A percentile compares a stretch with the other conserved stretches of the same genome.
These are phyloP conservation scores for Tranzscheliella williamsii DNA, from an alignment of 1,284 basidiomycete species.

Conservation along the genomic window DNA sequence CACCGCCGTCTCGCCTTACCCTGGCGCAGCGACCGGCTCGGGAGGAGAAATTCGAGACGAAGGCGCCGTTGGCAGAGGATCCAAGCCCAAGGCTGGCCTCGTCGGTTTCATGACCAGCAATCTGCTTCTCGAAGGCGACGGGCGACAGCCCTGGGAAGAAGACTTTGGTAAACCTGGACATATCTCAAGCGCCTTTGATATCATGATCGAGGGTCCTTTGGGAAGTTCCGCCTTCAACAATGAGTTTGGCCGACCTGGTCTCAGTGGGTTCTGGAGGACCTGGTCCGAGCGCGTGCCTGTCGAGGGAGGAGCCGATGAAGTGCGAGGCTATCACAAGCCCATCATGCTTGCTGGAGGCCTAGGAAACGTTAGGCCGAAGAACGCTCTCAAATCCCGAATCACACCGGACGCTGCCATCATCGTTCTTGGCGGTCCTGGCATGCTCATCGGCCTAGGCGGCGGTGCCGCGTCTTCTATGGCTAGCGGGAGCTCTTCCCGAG, in stretches of 20 bases:
- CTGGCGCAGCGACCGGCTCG: slow-evolving; percentile 94
- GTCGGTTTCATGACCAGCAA: slow-evolving; percentile 95
- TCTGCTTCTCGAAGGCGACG: slow-evolving; percentile 63
- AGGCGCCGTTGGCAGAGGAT: slow-evolving; percentile 90
- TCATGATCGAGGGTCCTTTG: slow-evolving; percentile 95
- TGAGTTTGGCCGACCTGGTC: slow-evolving; percentile 89
- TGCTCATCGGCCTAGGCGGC: slow-evolving; percentile 94
- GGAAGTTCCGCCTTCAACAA: slow-evolving; percentile 97
- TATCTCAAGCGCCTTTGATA: slow-evolving; percentile 89
- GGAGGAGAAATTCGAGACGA: slow-evolving; percentile 98
- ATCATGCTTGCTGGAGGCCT: slow-evolving; percentile 99
- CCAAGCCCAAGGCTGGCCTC: slow-evolving; percentile 93
- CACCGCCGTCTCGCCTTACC: slow-evolving; percentile 95
- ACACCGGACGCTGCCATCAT: slow-evolving; percentile 66
- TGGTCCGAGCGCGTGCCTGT: slow-evolving; percentile 53
- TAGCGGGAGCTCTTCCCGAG: slow-evolving; percentile 68
- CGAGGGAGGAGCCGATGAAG: slow-evolving; percentile 63
- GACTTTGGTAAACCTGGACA: slow-evolving; percentile 80
- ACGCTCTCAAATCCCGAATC: slow-evolving; percentile 56
- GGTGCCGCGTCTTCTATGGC: slow-evolving; percentile 92
- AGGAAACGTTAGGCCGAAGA: slow-evolving; percentile 73
- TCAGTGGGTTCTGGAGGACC: slow-evolving; percentile 65
- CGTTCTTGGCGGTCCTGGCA: slow-evolving; percentile 93
- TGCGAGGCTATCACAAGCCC: slow-evolving; percentile 98
- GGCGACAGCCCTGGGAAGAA: slow-evolving; percentile 54